Base-by-base conservation (phyloP, 208 protist genomes). In the Jaenimonas drosophilae region DNA sequence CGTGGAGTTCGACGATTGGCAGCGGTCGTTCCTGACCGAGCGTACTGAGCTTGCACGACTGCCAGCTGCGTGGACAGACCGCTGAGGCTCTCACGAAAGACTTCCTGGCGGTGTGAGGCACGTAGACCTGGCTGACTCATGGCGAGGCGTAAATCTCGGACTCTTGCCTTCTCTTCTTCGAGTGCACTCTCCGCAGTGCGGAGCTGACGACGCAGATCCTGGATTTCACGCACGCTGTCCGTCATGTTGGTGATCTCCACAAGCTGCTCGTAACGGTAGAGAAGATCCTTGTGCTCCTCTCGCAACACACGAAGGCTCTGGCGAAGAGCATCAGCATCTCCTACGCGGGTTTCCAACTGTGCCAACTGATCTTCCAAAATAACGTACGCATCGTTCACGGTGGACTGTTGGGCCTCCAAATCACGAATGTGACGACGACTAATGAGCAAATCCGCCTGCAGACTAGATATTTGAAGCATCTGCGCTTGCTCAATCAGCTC, bases 371-470 rank as follows among this genome's bases (percentile, higher is more conserved):
- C 43, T 29, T 71, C 64, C 27, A 43, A 38, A 17, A 25, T 24
- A 27, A 34, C 40, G 31, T 66, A 49, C 9, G 37, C 29, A 29
- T 57, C 28, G 3, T 51, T 49, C 17, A 84, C 49, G 9, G 58
- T 49, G 17, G 60, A 53, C 44, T 84, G 59, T 24, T 49, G 44
- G 5, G 33, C 32, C 44, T 78, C 70, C 20, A 76, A 43, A 14
- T 67, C 62, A 11, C 64, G 61, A 11, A 64, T 61, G n/a, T 56
- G 59, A 2, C 50, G 60, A 1, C 73, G 66, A 7, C 39, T 61
- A n/a, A 69, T 33, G 30, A 76, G 32, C 6, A 81, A 60, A 34
- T 81, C 73, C n/a, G 54, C 63, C 42, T 81, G 73, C 9, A 81
- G 48, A 45, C 64, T 65, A 4, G 64, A 69, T 30, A 81, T 71